Evolutionary conservation across 371 early-diverging fungal species (phyloP).

Genomic region (Encephalitozoon hellem): DNA sequence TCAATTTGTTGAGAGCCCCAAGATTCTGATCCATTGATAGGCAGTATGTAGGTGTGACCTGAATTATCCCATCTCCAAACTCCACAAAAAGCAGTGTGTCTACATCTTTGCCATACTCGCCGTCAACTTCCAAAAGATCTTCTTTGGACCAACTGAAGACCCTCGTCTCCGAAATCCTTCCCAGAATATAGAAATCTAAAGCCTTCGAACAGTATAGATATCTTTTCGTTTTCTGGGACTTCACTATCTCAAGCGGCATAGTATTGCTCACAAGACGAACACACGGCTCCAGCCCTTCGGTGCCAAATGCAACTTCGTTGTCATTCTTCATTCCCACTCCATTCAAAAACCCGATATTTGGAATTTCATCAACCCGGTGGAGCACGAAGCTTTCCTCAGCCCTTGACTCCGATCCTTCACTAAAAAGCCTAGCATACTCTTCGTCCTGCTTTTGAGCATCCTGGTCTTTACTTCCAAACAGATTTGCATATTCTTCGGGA

Average conservation of each 20-base stretch:
- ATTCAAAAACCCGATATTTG: constrained; percentile 17
- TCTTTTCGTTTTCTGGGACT: background rate
- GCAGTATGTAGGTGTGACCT: background rate
- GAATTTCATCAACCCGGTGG: background rate
- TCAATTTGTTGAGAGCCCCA: background rate
- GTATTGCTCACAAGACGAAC: background rate
- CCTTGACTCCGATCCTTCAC: background rate
- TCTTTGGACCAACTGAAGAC: background rate
- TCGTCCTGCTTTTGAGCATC: background rate
- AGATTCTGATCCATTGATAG: background rate
- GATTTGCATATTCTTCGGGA: background rate
- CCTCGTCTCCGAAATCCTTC: background rate
- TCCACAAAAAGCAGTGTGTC: background rate
- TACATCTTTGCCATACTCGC: background rate
- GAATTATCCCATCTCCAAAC: background rate
- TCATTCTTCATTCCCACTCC: background rate
- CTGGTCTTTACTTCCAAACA: background rate
- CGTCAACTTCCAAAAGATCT: background rate
- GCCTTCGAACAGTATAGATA: background rate
- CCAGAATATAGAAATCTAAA: background rate
- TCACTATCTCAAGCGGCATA: background rate
- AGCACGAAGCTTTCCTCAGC: background rate
- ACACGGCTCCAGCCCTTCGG: background rate
- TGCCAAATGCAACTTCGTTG: background rate
- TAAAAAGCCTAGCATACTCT: constrained; percentile 13